Evolutionary conservation across 73 alveolate genomes (phyloP), one percentile per base, ranked within the genome.

Genomic region (Tetrahymena borealis): DNA sequence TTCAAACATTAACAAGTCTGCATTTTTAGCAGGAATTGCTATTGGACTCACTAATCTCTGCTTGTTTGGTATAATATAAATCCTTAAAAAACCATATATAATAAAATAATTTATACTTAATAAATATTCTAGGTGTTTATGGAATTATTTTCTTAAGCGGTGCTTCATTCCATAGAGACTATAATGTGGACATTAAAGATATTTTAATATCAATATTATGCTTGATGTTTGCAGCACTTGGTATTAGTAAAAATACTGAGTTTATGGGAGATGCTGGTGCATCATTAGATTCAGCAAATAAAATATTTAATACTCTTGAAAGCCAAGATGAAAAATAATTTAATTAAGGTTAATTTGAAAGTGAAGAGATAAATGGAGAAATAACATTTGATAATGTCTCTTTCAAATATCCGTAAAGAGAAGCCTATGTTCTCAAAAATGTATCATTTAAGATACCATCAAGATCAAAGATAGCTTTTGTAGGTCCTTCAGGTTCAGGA

Each of bases 401-500:
- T 32, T 97, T 97, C 93, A 91, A 94, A 13, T 97, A 96, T 91
- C 97, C 97, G 2, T 77, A 96, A 35, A 95, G 96, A 94, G 97
- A 95, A 24, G 96, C 85, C 7, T 60, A 60, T 60, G 85, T 60
- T 60, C 28, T 60, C 5, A 60, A 60, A n/a, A 60, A 60, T n/a
- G 85, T 60, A 1, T 15, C 16, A 4, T 60, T 60, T 60, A 60
- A 60, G 28, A 60, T 60, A 60, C 85, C 85, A 18, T n/a, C 79
- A 33, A 90, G 39, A 11, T 91, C 33, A 33, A 37, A 94, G 5
- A 94, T 96, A 1, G 98, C 97, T 0, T 91, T 97, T 31, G 98
- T 94, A 5, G 98, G 98, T 7, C 96, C 94, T 32, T 91, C 97
- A 39, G 98, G 98, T 11, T 93, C 97, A 38, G 98, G 98, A 3